phyloP scores from a whole-genome alignment of 768 basidiomycete genomes.

The Russula foetens region DNA sequence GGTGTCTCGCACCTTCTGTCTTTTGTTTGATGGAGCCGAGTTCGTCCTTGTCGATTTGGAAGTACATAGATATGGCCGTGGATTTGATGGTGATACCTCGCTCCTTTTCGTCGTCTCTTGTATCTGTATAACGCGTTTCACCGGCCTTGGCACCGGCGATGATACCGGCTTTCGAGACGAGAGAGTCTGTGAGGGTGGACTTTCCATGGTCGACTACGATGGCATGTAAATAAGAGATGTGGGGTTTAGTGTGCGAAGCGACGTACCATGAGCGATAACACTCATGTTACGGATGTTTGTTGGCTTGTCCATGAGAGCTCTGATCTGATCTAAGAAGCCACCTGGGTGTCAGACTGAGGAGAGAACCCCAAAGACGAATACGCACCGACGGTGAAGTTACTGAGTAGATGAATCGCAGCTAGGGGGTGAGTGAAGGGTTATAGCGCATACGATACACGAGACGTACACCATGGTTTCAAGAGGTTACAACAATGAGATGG shows the following conservation, averaged over 20 bases:
- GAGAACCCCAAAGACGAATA: slow-evolving; percentile 4
- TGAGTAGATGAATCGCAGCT: background rate
- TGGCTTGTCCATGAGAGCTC: slow-evolving; percentile 79
- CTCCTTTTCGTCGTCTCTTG: slow-evolving; percentile 96
- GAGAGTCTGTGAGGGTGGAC: slow-evolving; percentile 97
- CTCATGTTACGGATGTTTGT: slow-evolving; percentile 95
- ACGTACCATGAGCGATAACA: slow-evolving; percentile 84
- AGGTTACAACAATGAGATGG: slow-evolving; percentile 29
- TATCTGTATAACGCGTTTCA: slow-evolving; percentile 95
- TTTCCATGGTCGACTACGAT: slow-evolving; percentile 96
- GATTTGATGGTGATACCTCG: slow-evolving; percentile 99
- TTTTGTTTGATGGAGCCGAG: slow-evolving; percentile 83
- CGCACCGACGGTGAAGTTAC: slow-evolving; percentile 21
- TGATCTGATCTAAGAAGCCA: slow-evolving; percentile 63
- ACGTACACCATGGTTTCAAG: slow-evolving; percentile 80
- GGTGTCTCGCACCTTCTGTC: slow-evolving; percentile 59
- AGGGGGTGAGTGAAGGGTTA: background rate
- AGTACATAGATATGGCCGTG: slow-evolving; percentile 99
- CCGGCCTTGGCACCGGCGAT: slow-evolving; percentile 93
- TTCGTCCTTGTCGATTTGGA: slow-evolving; percentile 90
- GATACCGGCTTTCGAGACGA: slow-evolving; percentile 99
- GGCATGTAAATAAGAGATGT: slow-evolving; percentile 8
- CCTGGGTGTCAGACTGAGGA: slow-evolving; percentile 26
- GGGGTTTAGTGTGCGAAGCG: slow-evolving; percentile 18
- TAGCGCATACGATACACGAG: slow-evolving; percentile 4